Evolutionary conservation across 257 asterid genomes (phyloP).

Genomic region (Salvia hispanica): DNA sequence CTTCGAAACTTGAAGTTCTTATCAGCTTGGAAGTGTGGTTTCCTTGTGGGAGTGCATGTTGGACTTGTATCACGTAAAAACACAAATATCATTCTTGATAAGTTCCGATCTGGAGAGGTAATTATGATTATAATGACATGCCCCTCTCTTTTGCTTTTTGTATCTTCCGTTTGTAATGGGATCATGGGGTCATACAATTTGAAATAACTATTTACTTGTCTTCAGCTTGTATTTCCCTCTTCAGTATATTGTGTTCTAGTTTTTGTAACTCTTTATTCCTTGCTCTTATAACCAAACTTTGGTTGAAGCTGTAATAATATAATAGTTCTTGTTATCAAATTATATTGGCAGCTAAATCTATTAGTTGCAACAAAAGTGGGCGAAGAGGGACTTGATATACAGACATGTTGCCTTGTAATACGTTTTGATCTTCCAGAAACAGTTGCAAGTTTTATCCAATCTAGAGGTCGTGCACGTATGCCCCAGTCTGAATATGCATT

Average conservation of each 20-base stretch:
- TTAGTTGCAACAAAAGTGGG: constrained; percentile 98
- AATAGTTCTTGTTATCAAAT: constrained; percentile 27
- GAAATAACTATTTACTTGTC: constrained; percentile 18
- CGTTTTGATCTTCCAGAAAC: constrained; percentile 99
- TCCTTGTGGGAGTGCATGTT: constrained; percentile 84
- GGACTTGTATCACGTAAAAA: constrained; percentile 75
- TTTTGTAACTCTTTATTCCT: constrained; percentile 1
- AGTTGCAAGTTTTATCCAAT: constrained; percentile 94
- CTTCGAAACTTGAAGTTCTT: constrained; percentile 63
- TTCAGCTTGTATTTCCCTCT: constrained; percentile 15
- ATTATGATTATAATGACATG: constrained; percentile 20
- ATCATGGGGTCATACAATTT: constrained; percentile 1
- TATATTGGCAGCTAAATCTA: constrained; percentile 76
- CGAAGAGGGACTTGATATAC: constrained; percentile 99
- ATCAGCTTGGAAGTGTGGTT: constrained; percentile 83
- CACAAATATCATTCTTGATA: constrained; percentile 68
- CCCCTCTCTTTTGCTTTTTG: constrained; percentile 19
- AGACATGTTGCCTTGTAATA: constrained; percentile 98
- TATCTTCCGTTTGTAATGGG: constrained; percentile 10
- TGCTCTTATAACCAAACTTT: constrained; percentile 9
- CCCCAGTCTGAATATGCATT: constrained; percentile 93
- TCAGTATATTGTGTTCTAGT: constrained; percentile 21
- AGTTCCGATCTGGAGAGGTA: constrained; percentile 94
- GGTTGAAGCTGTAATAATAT: constrained; percentile 4
- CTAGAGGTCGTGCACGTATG: constrained; percentile 98